Conservation (phyloP, 2,329 filamentous ascomycete species). For the Nemania sp. region DNA sequence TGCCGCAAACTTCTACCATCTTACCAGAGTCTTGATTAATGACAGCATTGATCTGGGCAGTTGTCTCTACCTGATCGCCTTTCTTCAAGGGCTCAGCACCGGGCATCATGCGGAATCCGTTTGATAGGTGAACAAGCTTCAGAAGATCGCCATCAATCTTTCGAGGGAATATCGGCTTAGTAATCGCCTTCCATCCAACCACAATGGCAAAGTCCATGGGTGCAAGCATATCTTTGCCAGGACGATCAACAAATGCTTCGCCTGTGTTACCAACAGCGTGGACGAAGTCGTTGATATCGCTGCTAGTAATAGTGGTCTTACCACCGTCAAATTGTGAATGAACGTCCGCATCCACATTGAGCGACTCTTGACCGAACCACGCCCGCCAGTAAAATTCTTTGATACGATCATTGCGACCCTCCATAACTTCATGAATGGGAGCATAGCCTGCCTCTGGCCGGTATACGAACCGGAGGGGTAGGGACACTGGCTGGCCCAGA, state of each 20-base stretch:
- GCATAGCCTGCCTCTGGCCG: slow-evolving; percentile 95
- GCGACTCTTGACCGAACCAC: slow-evolving; percentile 88
- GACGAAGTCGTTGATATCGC: slow-evolving; percentile 98
- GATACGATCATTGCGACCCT: slow-evolving; percentile 92
- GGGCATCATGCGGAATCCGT: slow-evolving; percentile 97
- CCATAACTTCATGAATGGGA: slow-evolving; percentile 97
- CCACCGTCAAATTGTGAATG: slow-evolving; percentile 91
- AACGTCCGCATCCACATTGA: slow-evolving; percentile 82
- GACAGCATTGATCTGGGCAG: slow-evolving; percentile 94
- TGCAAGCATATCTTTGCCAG: slow-evolving; percentile 89
- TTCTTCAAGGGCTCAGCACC: slow-evolving; percentile 94
- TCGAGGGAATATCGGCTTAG: slow-evolving; percentile 97
- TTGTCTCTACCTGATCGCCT: slow-evolving; percentile 89
- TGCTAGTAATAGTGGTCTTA: slow-evolving; percentile 79
- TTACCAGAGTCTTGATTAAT: slow-evolving; percentile 98
- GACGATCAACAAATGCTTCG: slow-evolving; percentile 94
- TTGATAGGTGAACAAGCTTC: slow-evolving; percentile 95
- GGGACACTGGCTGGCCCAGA: slow-evolving; percentile 76
- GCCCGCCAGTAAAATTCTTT: slow-evolving; percentile 99
- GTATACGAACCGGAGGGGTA: slow-evolving; percentile 89
- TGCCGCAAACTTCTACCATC: slow-evolving; percentile 99
- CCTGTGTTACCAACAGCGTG: slow-evolving; percentile 97
- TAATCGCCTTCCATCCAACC: slow-evolving; percentile 99
- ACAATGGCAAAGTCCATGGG: slow-evolving; percentile 99
- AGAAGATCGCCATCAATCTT: slow-evolving; percentile 94